Evolutionary conservation across 2,329 filamentous ascomycete genomes (phyloP), one percentile per base, ranked within the genome.

Genomic region (Alternaria ventricosa): DNA sequence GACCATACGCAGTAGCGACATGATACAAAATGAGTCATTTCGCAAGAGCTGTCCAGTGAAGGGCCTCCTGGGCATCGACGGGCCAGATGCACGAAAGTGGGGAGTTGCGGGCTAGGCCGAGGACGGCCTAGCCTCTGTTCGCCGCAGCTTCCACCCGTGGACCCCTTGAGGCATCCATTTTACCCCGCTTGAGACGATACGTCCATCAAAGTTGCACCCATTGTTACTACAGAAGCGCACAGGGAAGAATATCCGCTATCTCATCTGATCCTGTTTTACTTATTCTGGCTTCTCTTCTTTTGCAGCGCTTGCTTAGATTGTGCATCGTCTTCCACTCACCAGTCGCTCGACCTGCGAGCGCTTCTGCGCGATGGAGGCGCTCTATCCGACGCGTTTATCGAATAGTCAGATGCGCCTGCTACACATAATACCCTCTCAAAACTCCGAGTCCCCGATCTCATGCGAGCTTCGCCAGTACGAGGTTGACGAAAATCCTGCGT

Each of bases 1-100:
- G 30, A 12, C 13, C 30, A 20, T 23, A n/a, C 18, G 13, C 22
- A 20, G 25, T n/a, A 53, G 20, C 47, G 22, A 20, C 7, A 61
- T 73, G 69, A 73, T 62, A 47, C 46, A 22, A 62, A 45, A 71
- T 75, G 73, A 74, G 60, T 74, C 73, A 75, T 71, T 60, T 62
- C 65, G 66, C 63, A 67, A 69, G 69, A 41, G 22, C 23, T 44
- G 22, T 4, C 22, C n/a, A n/a, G 59, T 55, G 61, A 57, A 27
- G 47, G 62, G 30, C 23, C 10, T 41, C 44, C n/a, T 3, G 13
- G 27, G 23, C 41, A n/a, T 25, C n/a, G 43, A 20, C 5, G 9
- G 18, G 12, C 23, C 11, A 1, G 11, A 15, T 55, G 4, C 5
- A 28, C 23, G 9, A 28, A 28, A 36, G 55, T 33, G 60, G 60